A percentile compares a stretch with the other conserved stretches of the same genome.
phyloP scores from a whole-genome alignment of 495 filamentous ascomycete species.

The Neurospora terricola region DNA sequence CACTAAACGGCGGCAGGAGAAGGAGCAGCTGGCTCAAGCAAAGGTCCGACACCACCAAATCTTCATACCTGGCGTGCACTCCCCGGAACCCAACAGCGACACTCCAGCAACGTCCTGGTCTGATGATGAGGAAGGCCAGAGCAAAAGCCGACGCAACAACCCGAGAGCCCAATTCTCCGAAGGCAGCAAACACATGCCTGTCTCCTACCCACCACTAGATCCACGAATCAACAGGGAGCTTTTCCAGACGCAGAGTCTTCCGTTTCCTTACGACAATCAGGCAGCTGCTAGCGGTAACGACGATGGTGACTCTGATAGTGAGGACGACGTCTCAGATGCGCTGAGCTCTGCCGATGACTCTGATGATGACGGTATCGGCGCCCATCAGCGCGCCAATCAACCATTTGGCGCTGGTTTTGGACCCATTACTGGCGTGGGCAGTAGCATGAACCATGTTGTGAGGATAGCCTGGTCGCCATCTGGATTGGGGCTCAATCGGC shows the following conservation, averaged over 20 bases:
- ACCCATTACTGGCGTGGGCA: slow-evolving; percentile 31
- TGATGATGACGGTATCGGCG: slow-evolving; percentile 1
- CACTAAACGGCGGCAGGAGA: slow-evolving; percentile 6
- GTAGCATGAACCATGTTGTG: slow-evolving; percentile 39
- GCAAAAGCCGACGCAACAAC: slow-evolving; percentile 7
- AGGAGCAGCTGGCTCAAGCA: background rate
- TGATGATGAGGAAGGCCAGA: slow-evolving; percentile 11
- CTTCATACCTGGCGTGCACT: slow-evolving; percentile 10
- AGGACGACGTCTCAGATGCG: slow-evolving; percentile 2
- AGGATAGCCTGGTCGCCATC: slow-evolving; percentile 35
- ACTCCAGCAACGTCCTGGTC: slow-evolving; percentile 5
- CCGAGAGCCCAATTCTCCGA: slow-evolving; percentile 21
- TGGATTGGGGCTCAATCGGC: slow-evolving; percentile 32
- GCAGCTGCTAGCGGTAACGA: background rate
- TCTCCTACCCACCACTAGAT: slow-evolving; percentile 25
- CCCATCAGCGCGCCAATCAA: slow-evolving; percentile 8
- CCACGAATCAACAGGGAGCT: slow-evolving; percentile 27
- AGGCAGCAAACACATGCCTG: slow-evolving; percentile 25
- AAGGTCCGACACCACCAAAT: background rate
- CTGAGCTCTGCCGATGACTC: slow-evolving; percentile 1
- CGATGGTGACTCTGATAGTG: slow-evolving; percentile 5
- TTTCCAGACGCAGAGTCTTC: slow-evolving; percentile 12
- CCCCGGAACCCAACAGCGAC: slow-evolving; percentile 9
- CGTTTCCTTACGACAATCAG: slow-evolving; percentile 15
- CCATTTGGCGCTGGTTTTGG: slow-evolving; percentile 34